Evolutionary conservation across 164 flowering plant genomes (phyloP), one percentile per base, ranked within the genome.

Genomic region (Magnolia sinica): DNA sequence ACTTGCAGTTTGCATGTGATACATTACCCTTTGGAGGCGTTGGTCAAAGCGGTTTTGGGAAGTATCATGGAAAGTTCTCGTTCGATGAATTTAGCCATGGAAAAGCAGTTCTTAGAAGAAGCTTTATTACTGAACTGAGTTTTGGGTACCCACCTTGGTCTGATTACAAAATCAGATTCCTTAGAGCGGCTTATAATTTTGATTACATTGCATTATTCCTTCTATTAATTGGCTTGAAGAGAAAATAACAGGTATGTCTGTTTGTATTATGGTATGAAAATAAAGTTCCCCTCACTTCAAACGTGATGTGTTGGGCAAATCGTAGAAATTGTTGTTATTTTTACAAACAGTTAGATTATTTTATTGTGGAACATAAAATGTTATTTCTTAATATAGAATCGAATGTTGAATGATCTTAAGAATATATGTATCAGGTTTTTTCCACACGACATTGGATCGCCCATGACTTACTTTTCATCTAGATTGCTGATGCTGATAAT

Each of bases 11-110:
- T 74, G 0, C 87, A 13, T 84, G 87, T 29, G 96, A 92, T 49
- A 72, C 76, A 0, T 37, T 96, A 23, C 97, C 98, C 0, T 96
- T 96, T 77, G 98, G 98, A 81, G 99, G 99, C 0, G 92, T 94
- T 4, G 99, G 97, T 1, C 81, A 85, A 73, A 96, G 99, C 55
- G 99, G 99, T 0, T 81, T 91, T 27, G 97, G 99, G 13, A 85
- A 88, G 77, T 96, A 92, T 77, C 99, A 96, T 65, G 98, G 98
- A 68, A 94, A 91, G 85, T 91, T 86, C 77, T 92, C 99, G 1
- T 96, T 94, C 29, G 97, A 96, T 5, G 81, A 91, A 0, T 96
- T 96, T 80, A 94, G 95, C 79, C 98, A 96, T 51, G 91, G 88
- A 72, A 96, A 96, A 72, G 94, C 96, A 0, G 87, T 96, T 5